These are phyloP conservation scores for Coniochaeta sp. DNA, from an alignment of 2,329 filamentous ascomycete species.

Conservation along the genomic window DNA sequence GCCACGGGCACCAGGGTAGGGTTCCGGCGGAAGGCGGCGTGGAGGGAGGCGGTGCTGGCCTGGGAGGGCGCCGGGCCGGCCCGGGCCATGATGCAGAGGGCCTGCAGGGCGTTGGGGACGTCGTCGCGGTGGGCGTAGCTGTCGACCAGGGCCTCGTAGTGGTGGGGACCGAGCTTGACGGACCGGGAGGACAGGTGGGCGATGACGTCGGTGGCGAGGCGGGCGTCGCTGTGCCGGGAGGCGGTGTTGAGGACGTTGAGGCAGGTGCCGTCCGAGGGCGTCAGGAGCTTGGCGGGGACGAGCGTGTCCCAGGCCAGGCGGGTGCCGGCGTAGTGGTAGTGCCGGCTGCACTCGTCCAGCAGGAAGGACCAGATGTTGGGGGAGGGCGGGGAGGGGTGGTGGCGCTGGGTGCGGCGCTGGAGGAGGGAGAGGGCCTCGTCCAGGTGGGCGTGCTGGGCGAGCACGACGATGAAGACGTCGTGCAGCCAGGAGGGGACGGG, in stretches of 20 bases:
- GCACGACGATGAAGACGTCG: constrained; percentile 66
- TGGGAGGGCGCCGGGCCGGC: constrained; percentile 43
- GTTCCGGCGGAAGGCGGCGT: constrained; percentile 41
- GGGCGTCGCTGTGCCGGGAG: constrained; percentile 57
- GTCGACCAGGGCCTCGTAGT: constrained; percentile 75
- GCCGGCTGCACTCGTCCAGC: constrained; percentile 65
- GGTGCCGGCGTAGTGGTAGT: constrained; percentile 56
- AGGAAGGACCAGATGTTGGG: constrained; percentile 59
- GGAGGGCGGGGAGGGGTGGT: constrained; percentile 16
- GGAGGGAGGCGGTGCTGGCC: constrained; percentile 57
- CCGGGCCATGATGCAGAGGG: constrained; percentile 66
- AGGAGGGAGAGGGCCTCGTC: constrained; percentile 70
- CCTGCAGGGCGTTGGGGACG: constrained; percentile 56
- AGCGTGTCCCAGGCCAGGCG: constrained; percentile 61
- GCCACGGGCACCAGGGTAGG: constrained; percentile 39
- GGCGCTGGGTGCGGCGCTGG: constrained; percentile 36
- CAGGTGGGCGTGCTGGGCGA: constrained; percentile 65
- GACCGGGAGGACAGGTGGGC: constrained; percentile 52
- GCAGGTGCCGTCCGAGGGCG: constrained; percentile 22
- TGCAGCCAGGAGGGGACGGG: constrained; percentile 64
- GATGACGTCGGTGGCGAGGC: constrained; percentile 65
- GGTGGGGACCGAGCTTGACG: constrained; percentile 51
- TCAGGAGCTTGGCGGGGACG: constrained; percentile 33
- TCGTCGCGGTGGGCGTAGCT: constrained; percentile 57
- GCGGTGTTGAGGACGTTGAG: constrained; percentile 63